phyloP scores from a whole-genome alignment of 768 basidiomycete genomes.

The Leccinum ochraceum region DNA sequence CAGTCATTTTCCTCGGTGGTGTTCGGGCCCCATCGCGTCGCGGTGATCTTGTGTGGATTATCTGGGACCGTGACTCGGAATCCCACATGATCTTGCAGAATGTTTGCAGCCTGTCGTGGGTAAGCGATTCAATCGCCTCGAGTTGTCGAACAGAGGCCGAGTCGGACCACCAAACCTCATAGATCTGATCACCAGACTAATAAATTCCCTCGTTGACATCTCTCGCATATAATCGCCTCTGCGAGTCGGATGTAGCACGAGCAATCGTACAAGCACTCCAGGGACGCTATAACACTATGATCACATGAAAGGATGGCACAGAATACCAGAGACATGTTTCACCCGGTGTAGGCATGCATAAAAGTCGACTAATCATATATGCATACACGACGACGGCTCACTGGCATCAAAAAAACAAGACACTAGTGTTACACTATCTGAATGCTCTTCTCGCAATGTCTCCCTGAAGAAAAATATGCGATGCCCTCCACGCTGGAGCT shows the following conservation, averaged over 20 bases:
- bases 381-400: not conserved
- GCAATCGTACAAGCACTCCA: too few species aligned
- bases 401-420: not conserved
- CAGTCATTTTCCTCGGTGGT: constrained; percentile 5
- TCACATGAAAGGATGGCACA: too few species aligned
- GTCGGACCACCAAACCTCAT: too few species aligned
- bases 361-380: not conserved
- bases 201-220: too few species aligned
- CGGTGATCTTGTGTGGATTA: constrained; percentile 1
- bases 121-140: not conserved
- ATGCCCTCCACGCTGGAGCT: not conserved
- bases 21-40: not conserved
- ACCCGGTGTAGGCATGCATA: not conserved
- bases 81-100: constrained; percentile 10
- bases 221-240: too few species aligned
- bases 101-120: constrained; percentile 4
- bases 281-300: too few species aligned
- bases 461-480: not conserved
- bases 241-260: too few species aligned
- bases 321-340: not conserved
- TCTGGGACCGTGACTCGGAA: not conserved
- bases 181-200: too few species aligned
- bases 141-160: not conserved
- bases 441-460: not conserved
- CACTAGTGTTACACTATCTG: too few species aligned